phyloP scores from a whole-genome alignment of 2,329 filamentous ascomycete species.

The Fonsecaea pugnacius region DNA sequence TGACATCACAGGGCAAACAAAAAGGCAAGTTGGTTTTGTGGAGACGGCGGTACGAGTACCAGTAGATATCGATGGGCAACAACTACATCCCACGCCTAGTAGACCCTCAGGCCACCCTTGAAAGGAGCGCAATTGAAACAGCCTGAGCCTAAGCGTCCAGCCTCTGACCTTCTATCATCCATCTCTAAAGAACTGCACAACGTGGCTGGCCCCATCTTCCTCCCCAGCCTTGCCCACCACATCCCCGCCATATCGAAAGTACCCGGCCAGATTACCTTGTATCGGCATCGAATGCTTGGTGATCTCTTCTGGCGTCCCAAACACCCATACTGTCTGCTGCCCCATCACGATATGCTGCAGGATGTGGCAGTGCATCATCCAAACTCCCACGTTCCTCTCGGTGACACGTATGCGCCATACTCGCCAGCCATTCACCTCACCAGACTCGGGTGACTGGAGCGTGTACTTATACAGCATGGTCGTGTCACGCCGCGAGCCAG shows the following conservation, averaged over 20 bases:
- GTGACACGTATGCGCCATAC: slow-evolving; percentile 62
- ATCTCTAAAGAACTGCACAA: slow-evolving; percentile 11
- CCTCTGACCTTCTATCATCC: background rate
- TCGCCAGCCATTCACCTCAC: slow-evolving; percentile 60
- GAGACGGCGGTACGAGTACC: no score
- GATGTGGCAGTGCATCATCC: slow-evolving; percentile 58
- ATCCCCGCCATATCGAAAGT: slow-evolving; percentile 51
- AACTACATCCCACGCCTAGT: no score
- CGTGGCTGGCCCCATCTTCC: slow-evolving; percentile 4
- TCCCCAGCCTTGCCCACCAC: slow-evolving; percentile 46
- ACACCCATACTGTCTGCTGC: slow-evolving; percentile 47
- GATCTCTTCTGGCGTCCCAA: slow-evolving; percentile 51
- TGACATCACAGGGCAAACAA: background rate
- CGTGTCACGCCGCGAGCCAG: slow-evolving; percentile 46
- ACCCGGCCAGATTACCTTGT: slow-evolving; percentile 45
- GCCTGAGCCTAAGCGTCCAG: background rate
- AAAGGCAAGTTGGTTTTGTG: no score
- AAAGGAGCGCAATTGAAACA: background rate
- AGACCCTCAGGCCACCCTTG: background rate
- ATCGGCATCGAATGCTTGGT: slow-evolving; percentile 38
- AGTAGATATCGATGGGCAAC: background rate
- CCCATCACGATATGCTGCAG: slow-evolving; percentile 55
- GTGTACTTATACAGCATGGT: slow-evolving; percentile 63
- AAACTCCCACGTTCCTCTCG: slow-evolving; percentile 49
- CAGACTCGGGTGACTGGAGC: slow-evolving; percentile 43